Conservation (phyloP, 1,284 basidiomycete species). For the Puccinia novopanici region DNA sequence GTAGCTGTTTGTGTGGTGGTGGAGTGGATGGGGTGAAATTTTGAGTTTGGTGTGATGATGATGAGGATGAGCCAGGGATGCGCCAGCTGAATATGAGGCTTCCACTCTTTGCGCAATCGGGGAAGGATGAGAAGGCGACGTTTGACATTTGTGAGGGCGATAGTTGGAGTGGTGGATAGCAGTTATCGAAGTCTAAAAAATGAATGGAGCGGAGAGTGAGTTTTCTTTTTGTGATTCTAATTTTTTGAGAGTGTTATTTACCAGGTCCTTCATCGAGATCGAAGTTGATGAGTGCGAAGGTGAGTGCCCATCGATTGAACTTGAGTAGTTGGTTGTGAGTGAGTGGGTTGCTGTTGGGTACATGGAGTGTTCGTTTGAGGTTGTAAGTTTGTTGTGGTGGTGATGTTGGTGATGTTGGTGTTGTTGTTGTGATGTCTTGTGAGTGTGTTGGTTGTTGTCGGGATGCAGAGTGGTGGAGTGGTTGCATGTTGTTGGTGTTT, state of each 20-base stretch:
- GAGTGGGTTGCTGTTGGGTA: background rate
- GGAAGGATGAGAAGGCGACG: constrained; percentile 91
- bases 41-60: background rate
- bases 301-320: background rate
- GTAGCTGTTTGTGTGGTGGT: background rate
- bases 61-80: constrained; percentile 53
- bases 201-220: background rate
- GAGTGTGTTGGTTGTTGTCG: no score
- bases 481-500: no score
- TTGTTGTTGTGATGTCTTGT: no score
- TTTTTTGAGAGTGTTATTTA: background rate
- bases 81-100: constrained; percentile 58
- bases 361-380: constrained; percentile 12
- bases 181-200: constrained; percentile 34
- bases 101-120: constrained; percentile 69
- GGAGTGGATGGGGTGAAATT: background rate
- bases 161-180: constrained; percentile 32
- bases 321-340: background rate
- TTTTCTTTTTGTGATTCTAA: background rate
- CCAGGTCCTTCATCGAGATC: constrained; percentile 47
- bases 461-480: no score
- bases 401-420: no score
- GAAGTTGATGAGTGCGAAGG: constrained; percentile 47
- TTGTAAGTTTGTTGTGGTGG: background rate
- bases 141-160: constrained; percentile 23